Base-by-base conservation (phyloP, 148 eudicot species). In the Beta vulgaris region DNA sequence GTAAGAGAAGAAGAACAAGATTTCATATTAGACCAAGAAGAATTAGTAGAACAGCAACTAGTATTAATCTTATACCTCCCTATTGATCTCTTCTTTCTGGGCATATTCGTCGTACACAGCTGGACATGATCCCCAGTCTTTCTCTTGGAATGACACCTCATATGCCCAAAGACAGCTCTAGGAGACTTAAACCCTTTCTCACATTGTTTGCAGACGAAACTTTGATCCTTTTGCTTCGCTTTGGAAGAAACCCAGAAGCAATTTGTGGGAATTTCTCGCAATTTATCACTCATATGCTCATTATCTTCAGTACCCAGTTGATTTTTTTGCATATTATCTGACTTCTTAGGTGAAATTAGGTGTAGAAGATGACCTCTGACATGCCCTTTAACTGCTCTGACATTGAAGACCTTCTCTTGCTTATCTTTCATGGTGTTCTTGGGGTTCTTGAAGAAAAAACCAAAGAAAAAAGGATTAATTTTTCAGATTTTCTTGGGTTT, bases 151-250 rank as follows among this genome's bases (percentile, higher is more conserved):
- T 88, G 92, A 35, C 71, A 66, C 68, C 85, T 85, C 89, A 85
- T 84, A 54, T 90, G 95, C 54, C 85, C 90, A 49, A 82, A 74
- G 10, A 88, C 73, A 83, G 88, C 91, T 70, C 70, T 84, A 73
- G 70, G 43, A 4, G 89, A 77, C 67, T 55, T 72, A 69, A 90
- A 90, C 77, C 74, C 87, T 78, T 80, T 90, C n/a, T 81, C 93
- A 77, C 93, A 90, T 74, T 83, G 63, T 60, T 79, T 57, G 48
- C 93, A 87, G 25, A 74, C 40, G 34, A 5, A 25, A 23, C 53
- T 25, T 19, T 59, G 28, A 36, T 58, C 31, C 36, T 51, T 58
- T 19, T 19, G 67, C 23, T 63, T 59, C 62, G 10, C 8, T n/a
- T 59, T 5, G 36, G 58, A n/a, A 49, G 80, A 76, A 66, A 74